Base-by-base conservation (phyloP, 306 rosid genomes). In the Castanea sativa region DNA sequence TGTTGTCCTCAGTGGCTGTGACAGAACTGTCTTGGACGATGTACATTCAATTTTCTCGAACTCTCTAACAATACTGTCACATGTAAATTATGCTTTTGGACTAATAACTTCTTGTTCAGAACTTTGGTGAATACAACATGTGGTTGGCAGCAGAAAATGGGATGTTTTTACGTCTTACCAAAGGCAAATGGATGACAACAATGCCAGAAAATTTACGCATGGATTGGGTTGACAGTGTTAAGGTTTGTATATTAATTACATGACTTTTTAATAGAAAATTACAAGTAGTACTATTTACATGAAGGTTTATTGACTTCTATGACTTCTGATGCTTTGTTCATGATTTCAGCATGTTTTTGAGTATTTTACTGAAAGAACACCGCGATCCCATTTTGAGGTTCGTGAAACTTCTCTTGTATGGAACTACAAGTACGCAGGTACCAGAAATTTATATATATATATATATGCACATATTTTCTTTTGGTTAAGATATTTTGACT, bases 101-200 rank as follows among this genome's bases (percentile, higher is more conserved):
- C 88, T 92, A 76, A 80, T 76, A 74, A 51, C 71, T 85, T 90
- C 49, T 78, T 78, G n/a, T 88, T 27, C 93, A 94, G 99, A 92
- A 92, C 84, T 94, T 94, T 35, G 83, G 93, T 10, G 92, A 86
- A 68, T 92, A 83, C 85, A 86, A 94, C 85, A 86, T 92, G 93
- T 94, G 99, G 97, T 81, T 94, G 86, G 99, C 99, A 63, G 99
- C 99, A 71, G 99, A 94, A 86, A 92, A 92, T 53, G 97, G 99
- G 73, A 92, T 95, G 94, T 95, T 95, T 82, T 61, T 95, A 49
- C 87, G 99, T 55, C 88, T 60, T 69, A 94, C 97, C 33, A 81
- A 83, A 19, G 92, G 95, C 18, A 95, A 92, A 79, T 94, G 99
- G 99, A 94, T 87, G 99, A 94, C 99, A 73, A 94, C 97, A 21